Evolutionary conservation across 129 eudicot genomes (phyloP).

Genomic region (Flaveria robusta): DNA sequence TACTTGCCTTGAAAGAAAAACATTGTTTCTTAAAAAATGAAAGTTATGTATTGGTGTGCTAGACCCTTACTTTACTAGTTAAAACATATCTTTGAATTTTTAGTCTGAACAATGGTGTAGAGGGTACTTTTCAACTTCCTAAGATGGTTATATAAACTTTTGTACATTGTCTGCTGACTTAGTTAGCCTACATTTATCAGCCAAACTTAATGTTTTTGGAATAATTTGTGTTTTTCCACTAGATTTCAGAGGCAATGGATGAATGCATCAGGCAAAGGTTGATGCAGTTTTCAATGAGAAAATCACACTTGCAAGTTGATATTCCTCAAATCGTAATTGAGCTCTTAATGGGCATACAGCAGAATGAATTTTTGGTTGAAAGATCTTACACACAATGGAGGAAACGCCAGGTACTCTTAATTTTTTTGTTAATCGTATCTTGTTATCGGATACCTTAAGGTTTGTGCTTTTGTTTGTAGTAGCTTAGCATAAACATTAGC

Average conservation of each 20-base stretch:
- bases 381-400: conserved; percentile 84
- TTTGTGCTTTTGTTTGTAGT: background rate
- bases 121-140: conserved; percentile 5
- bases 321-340: conserved; percentile 70
- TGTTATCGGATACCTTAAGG: background rate
- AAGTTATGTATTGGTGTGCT: background rate
- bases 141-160: conserved; percentile 15
- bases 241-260: conserved; percentile 91
- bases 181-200: conserved; percentile 6
- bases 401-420: conserved; percentile 66
- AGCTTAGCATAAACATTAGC: background rate
- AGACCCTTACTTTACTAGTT: background rate
- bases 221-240: conserved; percentile 17
- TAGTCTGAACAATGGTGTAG: background rate
- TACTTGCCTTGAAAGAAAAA: background rate
- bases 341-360: conserved; percentile 66
- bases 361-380: conserved; percentile 63
- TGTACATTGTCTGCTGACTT: conserved; percentile 5
- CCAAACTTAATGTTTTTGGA: conserved; percentile 1
- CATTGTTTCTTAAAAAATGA: background rate
- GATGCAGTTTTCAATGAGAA: conserved; percentile 55
- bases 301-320: conserved; percentile 58
- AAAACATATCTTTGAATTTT: background rate
- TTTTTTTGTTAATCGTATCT: background rate
- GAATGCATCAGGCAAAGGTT: conserved; percentile 62